Evolutionary conservation across 257 asterid species (phyloP), one percentile per base, ranked within the genome.

Genomic region (Solanum verrucosum): DNA sequence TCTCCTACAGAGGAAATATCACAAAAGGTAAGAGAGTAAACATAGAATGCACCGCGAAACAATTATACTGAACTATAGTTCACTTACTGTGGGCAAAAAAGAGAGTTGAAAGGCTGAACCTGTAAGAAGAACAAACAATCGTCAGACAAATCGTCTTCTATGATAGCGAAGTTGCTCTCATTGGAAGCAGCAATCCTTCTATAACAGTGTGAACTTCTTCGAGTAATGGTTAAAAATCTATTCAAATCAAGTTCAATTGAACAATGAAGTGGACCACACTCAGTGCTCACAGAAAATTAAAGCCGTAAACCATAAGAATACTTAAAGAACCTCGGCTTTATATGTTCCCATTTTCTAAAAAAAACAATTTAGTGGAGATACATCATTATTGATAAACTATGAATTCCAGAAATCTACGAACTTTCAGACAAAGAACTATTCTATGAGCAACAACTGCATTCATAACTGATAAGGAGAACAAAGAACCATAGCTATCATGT

Each of bases 61-160:
- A 5, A 46, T 40, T 75, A 65, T 72, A 79, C 35, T 38, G 74
- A 75, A 31, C 84, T 40, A 72, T 65, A 60, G 49, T 73, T 89
- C 63, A 91, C 98, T 93, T 93, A 95, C 98, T 84, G 74, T 93
- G 94, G 65, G 93, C 87, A 34, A 91, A 93, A 91, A 92, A 95
- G 87, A 93, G 86, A 67, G 95, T 95, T 44, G 96, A 93, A 87
- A 93, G 79, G 92, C 98, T 92, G 91, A 95, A 95, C 91, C 98
- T 94, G 96, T 90, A 90, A 65, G 84, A 73, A 38, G 77, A 87
- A 31, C 35, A 74, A 86, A 71, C 59, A 81, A 70, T 85, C 21
- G 10, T 84, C n/a, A 83, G 87, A 88, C 23, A 72, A 42, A 29
- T 81, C 11, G 42, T 81, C 67, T 81, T 46, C 67, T 46, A 46